These are phyloP conservation scores for Penicillium coffeae DNA, from an alignment of 495 filamentous ascomycete genomes.

Conservation along the genomic window DNA sequence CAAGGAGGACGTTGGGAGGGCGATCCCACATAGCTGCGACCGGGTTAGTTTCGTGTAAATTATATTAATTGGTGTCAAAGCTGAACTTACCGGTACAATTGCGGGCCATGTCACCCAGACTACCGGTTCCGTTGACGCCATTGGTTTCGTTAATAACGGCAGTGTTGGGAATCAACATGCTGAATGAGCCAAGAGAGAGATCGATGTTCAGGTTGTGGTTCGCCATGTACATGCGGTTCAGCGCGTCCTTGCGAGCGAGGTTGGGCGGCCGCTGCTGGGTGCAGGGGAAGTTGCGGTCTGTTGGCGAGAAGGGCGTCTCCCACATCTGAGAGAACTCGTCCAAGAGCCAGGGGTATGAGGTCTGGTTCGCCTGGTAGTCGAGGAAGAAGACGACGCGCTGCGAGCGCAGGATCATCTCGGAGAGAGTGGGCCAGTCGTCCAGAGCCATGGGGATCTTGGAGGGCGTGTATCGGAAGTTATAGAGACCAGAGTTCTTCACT, in stretches of 20 bases:
- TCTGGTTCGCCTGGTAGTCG: conserved; percentile 85
- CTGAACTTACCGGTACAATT: conserved; percentile 59
- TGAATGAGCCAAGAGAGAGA: conserved; percentile 55
- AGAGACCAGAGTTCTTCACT: conserved; percentile 65
- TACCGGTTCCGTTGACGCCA: conserved; percentile 56
- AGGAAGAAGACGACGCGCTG: conserved; percentile 64
- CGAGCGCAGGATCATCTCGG: conserved; percentile 65
- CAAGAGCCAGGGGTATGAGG: conserved; percentile 62
- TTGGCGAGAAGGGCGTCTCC: conserved; percentile 65
- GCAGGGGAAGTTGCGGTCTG: conserved; percentile 56
- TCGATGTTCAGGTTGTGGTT: conserved; percentile 90
- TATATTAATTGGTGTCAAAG: not conserved
- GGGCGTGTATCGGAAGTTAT: conserved; percentile 67
- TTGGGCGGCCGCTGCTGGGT: conserved; percentile 57
- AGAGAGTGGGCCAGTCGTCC: conserved; percentile 80
- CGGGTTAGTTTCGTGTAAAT: conserved; percentile 12
- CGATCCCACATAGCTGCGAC: conserved; percentile 55
- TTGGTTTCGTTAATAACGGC: conserved; percentile 67
- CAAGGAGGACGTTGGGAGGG: conserved; percentile 80
- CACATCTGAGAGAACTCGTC: conserved; percentile 65
- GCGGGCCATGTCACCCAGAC: conserved; percentile 63
- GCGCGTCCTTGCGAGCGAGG: conserved; percentile 46
- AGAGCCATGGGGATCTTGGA: conserved; percentile 63
- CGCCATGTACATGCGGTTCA: conserved; percentile 73
- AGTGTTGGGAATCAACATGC: conserved; percentile 72